A percentile compares a stretch with the other conserved stretches of the same genome.
phyloP scores from a whole-genome alignment of 768 basidiomycete species.

The Boletus vinaceobasis region DNA sequence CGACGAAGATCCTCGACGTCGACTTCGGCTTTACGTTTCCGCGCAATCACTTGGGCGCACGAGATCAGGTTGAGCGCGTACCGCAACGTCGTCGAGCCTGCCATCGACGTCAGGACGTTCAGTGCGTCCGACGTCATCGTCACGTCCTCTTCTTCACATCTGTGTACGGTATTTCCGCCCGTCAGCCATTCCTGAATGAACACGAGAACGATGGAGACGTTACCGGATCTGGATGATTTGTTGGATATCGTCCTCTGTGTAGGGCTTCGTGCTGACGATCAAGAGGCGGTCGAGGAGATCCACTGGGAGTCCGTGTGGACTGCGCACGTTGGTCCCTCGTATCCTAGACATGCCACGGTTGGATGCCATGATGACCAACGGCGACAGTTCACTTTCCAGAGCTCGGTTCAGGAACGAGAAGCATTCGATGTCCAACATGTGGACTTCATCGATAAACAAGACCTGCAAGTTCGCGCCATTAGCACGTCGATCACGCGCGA shows the following conservation, averaged over 20 bases:
- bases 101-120: conserved; percentile 85
- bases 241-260: conserved; percentile 76
- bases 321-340: conserved; percentile 90
- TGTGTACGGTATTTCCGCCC: conserved; percentile 22
- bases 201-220: background rate
- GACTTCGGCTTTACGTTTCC: conserved; percentile 78
- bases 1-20: conserved; percentile 81
- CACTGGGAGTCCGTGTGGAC: conserved; percentile 92
- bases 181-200: background rate
- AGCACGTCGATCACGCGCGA: background rate
- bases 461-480: conserved; percentile 48
- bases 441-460: conserved; percentile 98
- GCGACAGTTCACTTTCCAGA: conserved; percentile 88
- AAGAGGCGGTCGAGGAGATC: conserved; percentile 93
- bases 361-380: conserved; percentile 97
- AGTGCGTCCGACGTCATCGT: conserved; percentile 69
- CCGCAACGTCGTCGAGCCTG: conserved; percentile 82
- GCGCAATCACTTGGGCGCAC: conserved; percentile 81
- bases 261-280: conserved; percentile 92
- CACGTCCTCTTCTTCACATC: conserved; percentile 95
- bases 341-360: conserved; percentile 95
- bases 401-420: conserved; percentile 98
- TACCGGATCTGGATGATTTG: conserved; percentile 93
- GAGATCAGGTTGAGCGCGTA: conserved; percentile 96
- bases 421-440: conserved; percentile 99